Evolutionary conservation across 1,284 basidiomycete species (phyloP).

Genomic region (Chiua sp.): DNA sequence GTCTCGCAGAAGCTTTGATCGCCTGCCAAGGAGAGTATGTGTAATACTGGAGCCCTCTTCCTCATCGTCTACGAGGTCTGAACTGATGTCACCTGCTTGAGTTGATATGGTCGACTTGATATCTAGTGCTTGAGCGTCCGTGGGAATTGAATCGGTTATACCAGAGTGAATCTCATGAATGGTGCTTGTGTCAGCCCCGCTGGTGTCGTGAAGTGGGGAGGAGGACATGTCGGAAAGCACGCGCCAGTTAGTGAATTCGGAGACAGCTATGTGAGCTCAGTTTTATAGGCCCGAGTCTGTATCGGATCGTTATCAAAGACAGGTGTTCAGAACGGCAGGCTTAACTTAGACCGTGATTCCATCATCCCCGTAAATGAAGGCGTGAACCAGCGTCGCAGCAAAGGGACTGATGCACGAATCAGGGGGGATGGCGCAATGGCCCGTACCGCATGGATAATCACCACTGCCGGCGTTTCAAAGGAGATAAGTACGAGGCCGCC

Average conservation of each 20-base stretch:
- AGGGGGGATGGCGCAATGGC: no score
- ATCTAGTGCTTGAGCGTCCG: background rate
- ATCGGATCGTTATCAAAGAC: background rate
- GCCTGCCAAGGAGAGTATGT: constrained; percentile 3
- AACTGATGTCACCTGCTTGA: background rate
- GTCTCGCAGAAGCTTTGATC: background rate
- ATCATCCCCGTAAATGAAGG: no score
- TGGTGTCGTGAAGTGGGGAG: background rate
- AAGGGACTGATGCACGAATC: no score
- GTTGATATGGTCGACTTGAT: background rate
- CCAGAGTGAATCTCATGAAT: background rate
- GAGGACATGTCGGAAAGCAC: background rate
- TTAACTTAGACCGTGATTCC: no score
- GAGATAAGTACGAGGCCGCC: no score
- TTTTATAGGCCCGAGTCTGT: background rate
- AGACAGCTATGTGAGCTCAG: background rate
- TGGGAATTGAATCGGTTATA: background rate
- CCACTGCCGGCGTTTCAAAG: no score
- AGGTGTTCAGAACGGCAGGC: background rate
- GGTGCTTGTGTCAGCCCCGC: background rate
- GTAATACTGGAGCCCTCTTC: constrained; percentile 1
- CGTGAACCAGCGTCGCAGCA: no score
- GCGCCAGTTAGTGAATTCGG: background rate
- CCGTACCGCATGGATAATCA: no score
- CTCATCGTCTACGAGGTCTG: constrained; percentile 14